Conservation (phyloP, 441 rosid species). For the Cnidoscolus chayamansa region DNA sequence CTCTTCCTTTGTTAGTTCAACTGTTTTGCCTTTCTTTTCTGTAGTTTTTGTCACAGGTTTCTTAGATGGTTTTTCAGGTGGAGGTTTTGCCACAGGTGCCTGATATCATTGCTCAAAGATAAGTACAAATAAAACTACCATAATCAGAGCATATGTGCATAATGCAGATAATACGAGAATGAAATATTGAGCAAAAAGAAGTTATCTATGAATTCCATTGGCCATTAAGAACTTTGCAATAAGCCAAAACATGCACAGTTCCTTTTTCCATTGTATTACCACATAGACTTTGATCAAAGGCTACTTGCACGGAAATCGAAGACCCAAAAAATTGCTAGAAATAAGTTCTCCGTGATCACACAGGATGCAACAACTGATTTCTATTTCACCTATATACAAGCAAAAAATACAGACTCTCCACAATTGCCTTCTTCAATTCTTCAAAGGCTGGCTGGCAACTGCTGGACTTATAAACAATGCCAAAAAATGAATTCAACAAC, state of each 20-base stretch:
- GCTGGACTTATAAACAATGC: not conserved
- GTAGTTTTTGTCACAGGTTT: conserved; percentile 43
- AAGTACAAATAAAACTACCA: not conserved
- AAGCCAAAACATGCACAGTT: no score
- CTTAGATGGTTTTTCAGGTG: conserved; percentile 44
- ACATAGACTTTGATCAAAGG: not conserved
- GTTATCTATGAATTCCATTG: not conserved
- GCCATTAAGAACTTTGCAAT: no score
- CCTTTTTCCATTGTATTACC: no score
- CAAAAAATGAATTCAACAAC: not conserved
- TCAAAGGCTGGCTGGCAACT: no score
- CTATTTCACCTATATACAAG: no score
- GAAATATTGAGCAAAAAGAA: not conserved
- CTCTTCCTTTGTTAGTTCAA: conserved; percentile 29
- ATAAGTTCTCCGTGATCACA: not conserved
- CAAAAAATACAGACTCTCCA: not conserved
- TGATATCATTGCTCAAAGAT: conserved; percentile 24
- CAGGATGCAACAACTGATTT: no score
- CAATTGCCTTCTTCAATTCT: no score
- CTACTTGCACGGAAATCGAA: not conserved
- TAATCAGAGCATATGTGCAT: not conserved
- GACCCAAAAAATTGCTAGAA: not conserved
- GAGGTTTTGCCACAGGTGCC: conserved; percentile 45
- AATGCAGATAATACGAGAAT: not conserved
- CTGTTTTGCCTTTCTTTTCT: conserved; percentile 53